Evolutionary conservation across 257 asterid species (phyloP).

Genomic region (Forsythia suspensa): DNA sequence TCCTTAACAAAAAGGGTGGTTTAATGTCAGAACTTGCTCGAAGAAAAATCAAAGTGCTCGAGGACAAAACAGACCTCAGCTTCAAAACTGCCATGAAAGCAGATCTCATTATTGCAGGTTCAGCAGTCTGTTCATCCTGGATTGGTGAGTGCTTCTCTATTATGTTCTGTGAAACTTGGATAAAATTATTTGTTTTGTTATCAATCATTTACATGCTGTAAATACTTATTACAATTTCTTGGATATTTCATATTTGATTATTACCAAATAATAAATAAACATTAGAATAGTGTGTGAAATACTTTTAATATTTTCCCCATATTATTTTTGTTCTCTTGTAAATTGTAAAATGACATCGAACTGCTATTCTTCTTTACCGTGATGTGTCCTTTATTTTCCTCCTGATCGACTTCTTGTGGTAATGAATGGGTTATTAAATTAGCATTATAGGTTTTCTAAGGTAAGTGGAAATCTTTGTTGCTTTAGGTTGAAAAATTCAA

Average conservation of each 20-base stretch:
- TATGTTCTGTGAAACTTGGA: background rate
- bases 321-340: background rate
- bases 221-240: background rate
- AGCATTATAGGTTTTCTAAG: background rate
- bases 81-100: slow-evolving; percentile 94
- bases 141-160: slow-evolving; percentile 61
- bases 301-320: background rate
- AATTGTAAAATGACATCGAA: background rate
- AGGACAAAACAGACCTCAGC: slow-evolving; percentile 74
- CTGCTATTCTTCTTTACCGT: background rate
- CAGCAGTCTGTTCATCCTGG: slow-evolving; percentile 95
- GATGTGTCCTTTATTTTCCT: background rate
- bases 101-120: slow-evolving; percentile 93
- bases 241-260: background rate
- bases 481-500: background rate
- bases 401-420: background rate
- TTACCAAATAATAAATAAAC: background rate
- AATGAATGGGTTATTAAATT: background rate
- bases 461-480: background rate
- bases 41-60: slow-evolving; percentile 88
- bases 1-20: slow-evolving; percentile 83
- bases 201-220: background rate
- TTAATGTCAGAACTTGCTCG: slow-evolving; percentile 81
- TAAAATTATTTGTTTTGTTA: slow-evolving; percentile 7
- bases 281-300: background rate